Base-by-base conservation (phyloP, 2,329 filamentous ascomycete species). In the Xylariomycetidae sp. region DNA sequence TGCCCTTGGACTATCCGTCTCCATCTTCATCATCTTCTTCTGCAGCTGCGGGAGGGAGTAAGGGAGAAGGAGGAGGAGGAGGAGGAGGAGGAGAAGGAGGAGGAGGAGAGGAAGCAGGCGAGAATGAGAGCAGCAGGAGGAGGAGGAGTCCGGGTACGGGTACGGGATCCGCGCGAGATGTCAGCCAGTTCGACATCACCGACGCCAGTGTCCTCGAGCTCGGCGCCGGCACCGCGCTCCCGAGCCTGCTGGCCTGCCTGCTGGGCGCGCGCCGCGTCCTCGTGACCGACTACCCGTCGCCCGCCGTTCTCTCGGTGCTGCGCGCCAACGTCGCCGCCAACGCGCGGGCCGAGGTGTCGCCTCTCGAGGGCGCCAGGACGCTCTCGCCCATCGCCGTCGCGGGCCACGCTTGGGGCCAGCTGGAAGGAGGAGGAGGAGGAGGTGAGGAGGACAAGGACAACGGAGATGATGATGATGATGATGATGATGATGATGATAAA, bases 281-380 rank as follows among this genome's bases (percentile, higher is more conserved):
- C 16, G 70, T 82, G 16, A 81, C 77, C 11, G 84, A 87, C 58
- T 87, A 86, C 49, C 82, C 84, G 0, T 69, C 81, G 1, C 59
- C 66, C 2, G 63, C 69, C 6, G 69, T 86, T 13, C 57, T 88
- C 25, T 55, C 62, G 20, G 79, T 78, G 25, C 70, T 87, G 25
- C 56, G 57, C 11, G 54, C 51, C 5, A 88, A 87, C 50, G 64
- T 82, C 7, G 45, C 55, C 6, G 63, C 63, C 19, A 83, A 81
- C 44, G 49, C 77, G 6, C 48, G 33, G 13, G 50, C 37, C 2
- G 48, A 49, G 8, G 37, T 55, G 30, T 58, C 62, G 15, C 57
- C n/a, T 8, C 20, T n/a, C 8, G 20, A 23, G n/a, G 8, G 20
- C 6, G 19, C 16, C 15, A 19, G 47, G 8, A 47, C 44, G 2